phyloP scores from a whole-genome alignment of 768 basidiomycete genomes.

The Hypsizygus marmoreus region DNA sequence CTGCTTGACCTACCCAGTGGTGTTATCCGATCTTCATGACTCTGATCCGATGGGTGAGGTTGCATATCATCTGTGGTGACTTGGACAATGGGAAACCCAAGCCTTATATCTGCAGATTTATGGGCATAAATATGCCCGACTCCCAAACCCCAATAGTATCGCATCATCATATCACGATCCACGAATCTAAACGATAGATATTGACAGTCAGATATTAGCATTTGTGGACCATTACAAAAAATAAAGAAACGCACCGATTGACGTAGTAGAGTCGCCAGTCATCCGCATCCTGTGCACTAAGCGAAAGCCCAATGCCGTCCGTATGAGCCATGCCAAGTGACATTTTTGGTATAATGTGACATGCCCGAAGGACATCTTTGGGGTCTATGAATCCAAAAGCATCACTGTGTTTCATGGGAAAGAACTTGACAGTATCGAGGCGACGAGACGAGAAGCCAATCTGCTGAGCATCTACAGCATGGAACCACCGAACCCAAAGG shows the following conservation, averaged over 20 bases:
- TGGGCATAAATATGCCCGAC: no score
- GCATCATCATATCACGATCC: constrained; percentile 38
- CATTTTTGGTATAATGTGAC: constrained; percentile 47
- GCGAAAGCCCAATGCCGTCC: constrained; percentile 14
- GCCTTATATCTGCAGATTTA: no score
- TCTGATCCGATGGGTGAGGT: no score
- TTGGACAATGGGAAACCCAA: no score
- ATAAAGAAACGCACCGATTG: constrained; percentile 31
- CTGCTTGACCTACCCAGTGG: no score
- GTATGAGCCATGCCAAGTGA: constrained; percentile 15
- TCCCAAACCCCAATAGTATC: no score
- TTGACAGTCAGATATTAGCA: no score
- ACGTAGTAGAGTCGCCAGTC: constrained; percentile 37
- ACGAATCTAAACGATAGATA: constrained; percentile 25
- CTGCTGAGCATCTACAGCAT: not conserved
- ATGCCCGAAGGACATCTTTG: constrained; percentile 33
- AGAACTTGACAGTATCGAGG: constrained; percentile 32
- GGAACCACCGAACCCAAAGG: constrained; percentile 26
- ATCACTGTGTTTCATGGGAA: constrained; percentile 20
- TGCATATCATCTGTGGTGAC: no score
- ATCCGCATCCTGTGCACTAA: constrained; percentile 23
- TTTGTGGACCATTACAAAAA: not conserved
- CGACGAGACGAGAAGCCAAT: not conserved
- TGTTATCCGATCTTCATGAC: no score
- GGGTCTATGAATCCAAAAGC: constrained; percentile 54